Evolutionary conservation across 2,329 filamentous ascomycete genomes (phyloP).

Genomic region (Tolypocladium cylindrosporum): DNA sequence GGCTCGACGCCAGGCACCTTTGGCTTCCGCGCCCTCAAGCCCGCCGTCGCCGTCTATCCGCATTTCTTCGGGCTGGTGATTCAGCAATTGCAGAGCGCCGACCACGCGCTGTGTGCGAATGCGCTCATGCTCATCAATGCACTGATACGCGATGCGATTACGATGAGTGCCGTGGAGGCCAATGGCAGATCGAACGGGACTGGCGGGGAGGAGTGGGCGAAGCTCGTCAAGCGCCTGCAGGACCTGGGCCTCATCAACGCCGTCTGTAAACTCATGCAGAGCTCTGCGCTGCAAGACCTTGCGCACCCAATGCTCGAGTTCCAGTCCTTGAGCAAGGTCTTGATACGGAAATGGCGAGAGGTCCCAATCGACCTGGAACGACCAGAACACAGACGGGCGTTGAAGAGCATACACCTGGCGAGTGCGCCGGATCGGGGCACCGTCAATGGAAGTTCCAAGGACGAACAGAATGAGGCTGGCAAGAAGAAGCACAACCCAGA

Average conservation of each 20-base stretch:
- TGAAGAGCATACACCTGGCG: constrained; percentile 77
- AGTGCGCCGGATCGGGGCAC: constrained; percentile 55
- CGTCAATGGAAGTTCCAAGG: constrained; percentile 26
- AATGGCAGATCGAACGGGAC: constrained; percentile 16
- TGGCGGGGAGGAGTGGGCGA: constrained; percentile 70
- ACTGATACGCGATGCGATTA: constrained; percentile 83
- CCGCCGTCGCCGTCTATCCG: constrained; percentile 81
- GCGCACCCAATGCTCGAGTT: constrained; percentile 88
- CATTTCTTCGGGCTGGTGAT: constrained; percentile 94
- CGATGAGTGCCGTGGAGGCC: constrained; percentile 50
- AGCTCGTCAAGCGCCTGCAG: constrained; percentile 87
- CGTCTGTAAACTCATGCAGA: constrained; percentile 89
- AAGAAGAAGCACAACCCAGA: constrained; percentile 69
- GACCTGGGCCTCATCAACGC: constrained; percentile 88
- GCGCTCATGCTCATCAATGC: constrained; percentile 93
- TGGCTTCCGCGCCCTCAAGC: constrained; percentile 86
- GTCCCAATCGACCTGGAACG: constrained; percentile 77
- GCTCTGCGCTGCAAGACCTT: constrained; percentile 80
- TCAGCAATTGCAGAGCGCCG: constrained; percentile 80
- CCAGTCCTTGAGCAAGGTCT: constrained; percentile 78
- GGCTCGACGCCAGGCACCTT: constrained; percentile 48
- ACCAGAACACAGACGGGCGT: constrained; percentile 74
- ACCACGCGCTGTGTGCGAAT: constrained; percentile 92
- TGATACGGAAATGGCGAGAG: constrained; percentile 81
- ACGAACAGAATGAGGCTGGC: constrained; percentile 22